Evolutionary conservation across 306 rosid species (phyloP).

Genomic region (Fragaria nilgerrensis): DNA sequence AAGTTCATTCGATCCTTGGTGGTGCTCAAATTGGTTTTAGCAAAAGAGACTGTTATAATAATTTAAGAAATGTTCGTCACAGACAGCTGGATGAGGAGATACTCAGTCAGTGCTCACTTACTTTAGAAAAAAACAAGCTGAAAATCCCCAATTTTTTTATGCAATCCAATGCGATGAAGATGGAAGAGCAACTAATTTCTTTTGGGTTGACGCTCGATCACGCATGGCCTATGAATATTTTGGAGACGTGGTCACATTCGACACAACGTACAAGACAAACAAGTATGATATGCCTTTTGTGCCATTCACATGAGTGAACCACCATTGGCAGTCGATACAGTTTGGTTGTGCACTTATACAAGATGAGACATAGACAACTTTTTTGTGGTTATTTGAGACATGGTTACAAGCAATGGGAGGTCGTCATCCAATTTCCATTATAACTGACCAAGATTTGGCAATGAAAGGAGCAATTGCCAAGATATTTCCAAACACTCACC

Average conservation of each 20-base stretch:
- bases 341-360: not conserved
- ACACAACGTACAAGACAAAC: too few species aligned
- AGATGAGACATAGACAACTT: not conserved
- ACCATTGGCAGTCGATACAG: not conserved
- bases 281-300: too few species aligned
- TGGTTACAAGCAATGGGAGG: not conserved
- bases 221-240: not conserved
- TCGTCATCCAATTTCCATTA: not conserved
- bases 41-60: too few species aligned
- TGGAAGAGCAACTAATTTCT: not conserved
- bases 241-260: too few species aligned
- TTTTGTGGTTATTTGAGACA: not conserved
- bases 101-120: too few species aligned
- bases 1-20: too few species aligned
- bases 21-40: too few species aligned
- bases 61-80: too few species aligned
- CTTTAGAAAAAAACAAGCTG: not conserved
- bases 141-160: not conserved
- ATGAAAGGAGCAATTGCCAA: not conserved
- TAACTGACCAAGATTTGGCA: not conserved
- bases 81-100: too few species aligned
- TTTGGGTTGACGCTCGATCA: not conserved
- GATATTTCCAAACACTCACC: not conserved
- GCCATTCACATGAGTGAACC: not conserved
- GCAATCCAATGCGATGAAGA: not conserved